Base-by-base conservation (phyloP, 2,329 filamentous ascomycete genomes). In the Xylariaceae sp. region DNA sequence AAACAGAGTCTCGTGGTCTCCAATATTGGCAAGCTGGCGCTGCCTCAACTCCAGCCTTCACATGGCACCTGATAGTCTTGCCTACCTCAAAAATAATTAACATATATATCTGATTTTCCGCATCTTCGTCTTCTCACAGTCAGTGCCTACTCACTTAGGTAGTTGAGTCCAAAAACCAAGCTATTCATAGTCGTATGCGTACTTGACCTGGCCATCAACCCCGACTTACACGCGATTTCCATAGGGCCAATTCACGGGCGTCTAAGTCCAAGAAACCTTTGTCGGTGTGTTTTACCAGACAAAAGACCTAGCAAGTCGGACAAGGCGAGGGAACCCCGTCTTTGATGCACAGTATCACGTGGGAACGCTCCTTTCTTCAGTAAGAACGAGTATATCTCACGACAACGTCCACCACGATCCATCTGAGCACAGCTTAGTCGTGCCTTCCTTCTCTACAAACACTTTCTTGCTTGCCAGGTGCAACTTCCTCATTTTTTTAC, bases 271-370 rank as follows among this genome's bases (percentile, higher is more conserved):
- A 44, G 47, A 44, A 62, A 56, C 17, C 57, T 61, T 66, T 64
- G 59, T 56, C 18, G 55, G 49, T 56, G 34, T 61, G 61, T 55
- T 59, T 53, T 11, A 50, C 35, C 8, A 57, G 8, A 61, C 59
- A 62, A 62, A 49, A 50, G 45, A 34, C 1, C 23, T 30, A 30
- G 23, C 23, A 30, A 30, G 7, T 15, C 30, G 11, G 49, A n/a
- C 34, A 57, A 53, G 35, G 48, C 53, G 60, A 60, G 63, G 39
- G 17, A 57, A 52, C 58, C 54, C 51, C 55, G 35, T 53, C 61
- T 68, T 68, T 63, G 9, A 53, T 7, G 41, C 49, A 53, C 57
- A 57, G 11, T 41, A 45, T 47, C 61, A 55, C 50, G 34, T 35
- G 47, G 30, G 47, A 15, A 55, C 49, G 30, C 54, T 60, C 45